Evolutionary conservation across 345 rosid species (phyloP), one percentile per base, ranked within the genome.

Genomic region (Eutrema heterophyllum): DNA sequence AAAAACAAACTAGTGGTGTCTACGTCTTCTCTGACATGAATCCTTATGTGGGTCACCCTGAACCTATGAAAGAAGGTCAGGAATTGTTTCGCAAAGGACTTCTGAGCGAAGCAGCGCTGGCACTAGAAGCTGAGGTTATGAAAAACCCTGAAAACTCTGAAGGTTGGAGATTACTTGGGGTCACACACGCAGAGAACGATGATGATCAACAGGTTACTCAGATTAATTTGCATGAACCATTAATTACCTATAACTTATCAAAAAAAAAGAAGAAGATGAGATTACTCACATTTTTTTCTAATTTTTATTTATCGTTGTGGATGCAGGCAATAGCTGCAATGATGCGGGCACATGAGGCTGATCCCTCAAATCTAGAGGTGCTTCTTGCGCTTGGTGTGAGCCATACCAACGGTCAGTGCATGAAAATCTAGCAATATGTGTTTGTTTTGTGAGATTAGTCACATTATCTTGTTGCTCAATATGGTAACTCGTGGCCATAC

Each of bases 111-210:
- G 98, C 99, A 67, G 95, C 89, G 55, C 99, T 96, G 73, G 99
- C 99, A 73, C 79, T 96, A 80, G 99, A 96, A 83, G 99, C 99
- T 69, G 99, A 96, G 88, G 98, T 96, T 67, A 68, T 96, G 82
- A 92, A 96, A 88, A 92, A 87, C 71, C 90, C 99, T 50, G 94
- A 96, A 6, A 96, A 96, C 84, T 85, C 98, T 56, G 99, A 96
- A 88, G 98, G 97, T 63, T 96, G 99, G 98, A 92, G 99, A 76
- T 84, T 96, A 80, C 96, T 96, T 71, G 99, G 99, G 77, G 92
- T 92, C 80, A 86, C 98, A 57, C 94, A 96, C 72, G 99, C 99
- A 10, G 99, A 96, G 80, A 96, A 96, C 71, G 99, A 96, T 78
- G 99, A 96, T 69, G 99, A 96, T 82, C 99, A 90, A 81, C 99